Base-by-base conservation (phyloP, 2,329 filamentous ascomycete species). In the Aspergillus ochraceus region DNA sequence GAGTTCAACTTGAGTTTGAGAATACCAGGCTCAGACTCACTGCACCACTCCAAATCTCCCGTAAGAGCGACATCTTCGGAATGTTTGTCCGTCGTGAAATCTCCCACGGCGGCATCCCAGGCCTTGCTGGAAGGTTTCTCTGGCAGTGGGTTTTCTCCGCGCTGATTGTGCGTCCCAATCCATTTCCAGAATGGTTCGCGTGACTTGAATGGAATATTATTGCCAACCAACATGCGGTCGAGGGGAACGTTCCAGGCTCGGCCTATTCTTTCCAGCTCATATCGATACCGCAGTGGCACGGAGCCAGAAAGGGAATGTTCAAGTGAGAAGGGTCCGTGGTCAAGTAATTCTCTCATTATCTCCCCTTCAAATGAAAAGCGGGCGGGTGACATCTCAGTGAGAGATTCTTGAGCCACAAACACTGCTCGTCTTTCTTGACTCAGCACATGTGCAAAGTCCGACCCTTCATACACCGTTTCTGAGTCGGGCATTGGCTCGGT, bases 1-100 rank as follows among this genome's bases (percentile, higher is more conserved):
- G 79, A 74, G 24, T 78, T 77, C 24, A 81, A 64, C 14, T 57
- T 72, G 30, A 82, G 61, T 42, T 74, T 74, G 36, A 81, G 71
- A 6, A 77, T 68, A 0, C 75, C 72, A 4, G 66, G 56, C 46
- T 77, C 71, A 3, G 62, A 55, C 39, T 71, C 61, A 9, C 67
- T 57, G 49, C 73, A 72, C 74, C 77, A 80, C 4, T 75, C 70
- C 26, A 83, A 62, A 6, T 73, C 69, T 2, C 77, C 79, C 0
- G 73, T 76, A 2, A 81, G 62, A 4, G 76, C 71, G 2, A 80
- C 74, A 6, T 73, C 72, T 57, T 76, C 74, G 0, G 74, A 77
- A 22, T 73, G 68, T 17, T 66, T 71, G 4, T 70, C 69, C 5
- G 71, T 69, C 36, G 69, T 70, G 39, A 76, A 79, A 20, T 65